A percentile compares a stretch with the other conserved stretches of the same genome.
Evolutionary conservation across 108 stramenopile species (phyloP).

Genomic region (Stephanodiscus minutulus): DNA sequence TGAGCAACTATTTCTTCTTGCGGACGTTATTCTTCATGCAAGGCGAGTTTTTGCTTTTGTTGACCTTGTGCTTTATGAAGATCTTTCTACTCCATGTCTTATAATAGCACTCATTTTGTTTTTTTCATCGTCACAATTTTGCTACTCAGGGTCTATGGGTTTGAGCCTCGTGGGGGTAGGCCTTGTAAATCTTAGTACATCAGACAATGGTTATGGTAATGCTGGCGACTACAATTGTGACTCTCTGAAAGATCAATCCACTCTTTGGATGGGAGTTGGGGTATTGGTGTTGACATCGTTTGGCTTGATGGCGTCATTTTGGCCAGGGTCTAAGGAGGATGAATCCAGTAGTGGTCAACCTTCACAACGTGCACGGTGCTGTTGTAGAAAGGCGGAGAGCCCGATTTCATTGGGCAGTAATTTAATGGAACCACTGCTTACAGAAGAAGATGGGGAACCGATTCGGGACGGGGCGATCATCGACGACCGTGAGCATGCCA

Average conservation of each 20-base stretch:
- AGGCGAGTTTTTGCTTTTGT: slow-evolving; percentile 7
- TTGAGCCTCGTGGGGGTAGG: slow-evolving; percentile 37
- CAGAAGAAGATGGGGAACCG: slow-evolving; percentile 3
- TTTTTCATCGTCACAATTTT: neutral
- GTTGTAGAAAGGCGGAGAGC: slow-evolving; percentile 7
- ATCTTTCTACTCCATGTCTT: no score
- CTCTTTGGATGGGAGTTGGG: slow-evolving; percentile 56
- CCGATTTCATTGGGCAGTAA: neutral
- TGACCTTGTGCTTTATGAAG: neutral
- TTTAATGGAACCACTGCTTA: slow-evolving; percentile 16
- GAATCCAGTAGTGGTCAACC: neutral
- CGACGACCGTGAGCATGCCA: slow-evolving; percentile 3
- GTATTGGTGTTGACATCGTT: slow-evolving; percentile 52
- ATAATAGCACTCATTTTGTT: neutral
- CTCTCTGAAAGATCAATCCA: slow-evolving; percentile 38
- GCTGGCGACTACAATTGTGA: slow-evolving; percentile 26
- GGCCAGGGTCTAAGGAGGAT: slow-evolving; percentile 35
- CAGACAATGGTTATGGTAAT: slow-evolving; percentile 28
- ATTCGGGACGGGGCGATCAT: neutral
- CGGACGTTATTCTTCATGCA: slow-evolving; percentile 38
- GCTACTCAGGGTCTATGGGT: slow-evolving; percentile 29
- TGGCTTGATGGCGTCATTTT: slow-evolving; percentile 68
- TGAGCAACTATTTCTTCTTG: slow-evolving; percentile 29
- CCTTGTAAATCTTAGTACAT: slow-evolving; percentile 30
- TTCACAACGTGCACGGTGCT: slow-evolving; percentile 9